These are phyloP conservation scores for Fusarium concolor DNA, from an alignment of 2,329 filamentous ascomycete species.

Conservation along the genomic window DNA sequence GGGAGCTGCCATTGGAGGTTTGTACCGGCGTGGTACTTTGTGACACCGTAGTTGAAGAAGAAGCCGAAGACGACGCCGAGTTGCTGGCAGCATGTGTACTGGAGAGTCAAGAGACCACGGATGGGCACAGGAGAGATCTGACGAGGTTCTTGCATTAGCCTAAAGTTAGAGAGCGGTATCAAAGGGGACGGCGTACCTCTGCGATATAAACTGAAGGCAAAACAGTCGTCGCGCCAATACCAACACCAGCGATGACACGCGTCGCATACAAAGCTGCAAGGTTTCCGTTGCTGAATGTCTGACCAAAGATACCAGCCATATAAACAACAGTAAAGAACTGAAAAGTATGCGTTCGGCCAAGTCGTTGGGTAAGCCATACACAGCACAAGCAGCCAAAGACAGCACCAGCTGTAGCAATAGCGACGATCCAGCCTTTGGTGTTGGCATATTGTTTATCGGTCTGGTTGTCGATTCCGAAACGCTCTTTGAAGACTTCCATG, in stretches of 20 bases:
- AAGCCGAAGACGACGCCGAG: constrained; percentile 51
- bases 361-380: constrained; percentile 40
- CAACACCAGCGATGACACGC: constrained; percentile 45
- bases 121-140: constrained; percentile 47
- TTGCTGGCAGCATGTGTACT: constrained; percentile 51
- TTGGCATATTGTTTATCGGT: constrained; percentile 44
- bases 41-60: constrained; percentile 52
- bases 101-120: constrained; percentile 48
- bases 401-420: constrained; percentile 48
- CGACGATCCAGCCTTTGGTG: constrained; percentile 50
- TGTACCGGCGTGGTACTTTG: constrained; percentile 42
- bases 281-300: constrained; percentile 46
- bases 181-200: constrained; percentile 17
- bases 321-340: constrained; percentile 50
- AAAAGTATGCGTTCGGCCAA: constrained; percentile 42
- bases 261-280: constrained; percentile 43
- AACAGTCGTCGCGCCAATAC: constrained; percentile 45
- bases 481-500: constrained; percentile 45
- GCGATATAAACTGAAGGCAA: constrained; percentile 47
- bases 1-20: constrained; percentile 47
- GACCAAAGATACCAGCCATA: constrained; percentile 52
- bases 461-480: constrained; percentile 39
- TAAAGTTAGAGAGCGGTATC: rapidly evolving
- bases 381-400: constrained; percentile 47
- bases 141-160: rapidly evolving